Percentiles rank a stretch among this genome's conserved stretches.
Evolutionary conservation across 164 flowering plant species (phyloP).

Genomic region (Sedum album): DNA sequence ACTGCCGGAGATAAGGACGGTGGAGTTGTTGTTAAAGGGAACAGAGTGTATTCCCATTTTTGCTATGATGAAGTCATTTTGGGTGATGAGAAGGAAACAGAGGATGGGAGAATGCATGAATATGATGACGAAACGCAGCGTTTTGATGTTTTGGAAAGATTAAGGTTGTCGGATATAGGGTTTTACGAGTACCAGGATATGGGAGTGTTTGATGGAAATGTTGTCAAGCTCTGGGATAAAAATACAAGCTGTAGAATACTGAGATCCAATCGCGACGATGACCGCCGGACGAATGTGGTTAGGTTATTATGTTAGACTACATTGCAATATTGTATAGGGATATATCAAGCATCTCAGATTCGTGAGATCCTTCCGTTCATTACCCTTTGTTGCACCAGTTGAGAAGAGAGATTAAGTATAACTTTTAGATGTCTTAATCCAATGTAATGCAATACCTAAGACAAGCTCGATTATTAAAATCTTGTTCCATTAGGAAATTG

Average conservation of each 20-base stretch:
- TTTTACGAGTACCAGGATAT: conserved; percentile 49
- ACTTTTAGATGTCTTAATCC: too few relatives aligned
- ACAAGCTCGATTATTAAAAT: too few relatives aligned
- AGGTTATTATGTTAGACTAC: not conserved
- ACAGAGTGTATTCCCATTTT: not conserved
- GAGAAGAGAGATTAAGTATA: not conserved
- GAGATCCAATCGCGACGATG: too few relatives aligned
- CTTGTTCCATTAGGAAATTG: too few relatives aligned
- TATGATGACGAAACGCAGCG: conserved; percentile 1
- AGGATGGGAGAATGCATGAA: conserved; percentile 17
- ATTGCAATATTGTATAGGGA: not conserved
- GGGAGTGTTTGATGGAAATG: conserved; percentile 50
- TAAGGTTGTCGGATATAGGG: conserved; percentile 25
- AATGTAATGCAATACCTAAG: too few relatives aligned
- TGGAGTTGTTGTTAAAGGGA: not conserved
- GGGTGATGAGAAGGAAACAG: too few relatives aligned
- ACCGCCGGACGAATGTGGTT: conserved; percentile 4
- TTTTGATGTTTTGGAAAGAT: conserved; percentile 8
- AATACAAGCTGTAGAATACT: not conserved
- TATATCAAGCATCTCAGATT: not conserved
- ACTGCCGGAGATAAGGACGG: too few relatives aligned
- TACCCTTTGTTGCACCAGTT: not conserved
- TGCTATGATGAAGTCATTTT: conserved; percentile 19
- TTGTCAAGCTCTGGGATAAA: conserved; percentile 43
- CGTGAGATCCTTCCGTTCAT: too few relatives aligned